Evolutionary conservation across 257 asterid species (phyloP).

Genomic region (Solanum piurae): DNA sequence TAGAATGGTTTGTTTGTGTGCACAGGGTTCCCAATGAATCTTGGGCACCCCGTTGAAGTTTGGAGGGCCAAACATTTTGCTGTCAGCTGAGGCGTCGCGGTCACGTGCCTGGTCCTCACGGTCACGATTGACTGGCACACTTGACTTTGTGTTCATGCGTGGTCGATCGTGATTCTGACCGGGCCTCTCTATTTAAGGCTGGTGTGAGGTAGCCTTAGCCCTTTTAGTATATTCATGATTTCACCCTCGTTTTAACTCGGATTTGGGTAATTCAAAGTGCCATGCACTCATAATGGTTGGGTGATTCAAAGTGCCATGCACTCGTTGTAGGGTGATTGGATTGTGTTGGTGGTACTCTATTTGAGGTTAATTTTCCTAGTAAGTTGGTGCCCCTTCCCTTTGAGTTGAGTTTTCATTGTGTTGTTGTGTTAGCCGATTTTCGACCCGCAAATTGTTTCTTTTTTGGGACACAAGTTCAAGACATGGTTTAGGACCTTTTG

Average conservation of each 20-base stretch:
- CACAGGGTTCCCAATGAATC: neutral
- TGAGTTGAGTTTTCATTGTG: neutral
- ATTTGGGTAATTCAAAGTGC: neutral
- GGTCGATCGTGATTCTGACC: neutral
- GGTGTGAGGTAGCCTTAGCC: neutral
- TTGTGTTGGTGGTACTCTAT: neutral
- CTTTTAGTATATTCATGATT: no score
- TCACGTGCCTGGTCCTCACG: no score
- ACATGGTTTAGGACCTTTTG: neutral
- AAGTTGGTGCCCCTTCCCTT: neutral
- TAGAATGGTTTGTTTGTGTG: neutral
- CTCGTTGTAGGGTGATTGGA: no score
- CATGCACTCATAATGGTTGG: neutral
- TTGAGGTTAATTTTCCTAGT: neutral
- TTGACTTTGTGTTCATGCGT: fast-evolving
- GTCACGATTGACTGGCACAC: neutral
- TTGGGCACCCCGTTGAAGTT: neutral
- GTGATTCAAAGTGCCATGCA: neutral
- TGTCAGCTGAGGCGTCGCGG: neutral
- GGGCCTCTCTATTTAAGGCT: neutral
- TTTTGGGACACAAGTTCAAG: neutral
- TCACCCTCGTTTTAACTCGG: neutral
- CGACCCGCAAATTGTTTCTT: no score
- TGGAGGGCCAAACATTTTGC: neutral
- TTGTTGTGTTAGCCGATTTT: neutral